phyloP scores from a whole-genome alignment of 2,329 filamentous ascomycete species.

The Trichothecium sympodiale region DNA sequence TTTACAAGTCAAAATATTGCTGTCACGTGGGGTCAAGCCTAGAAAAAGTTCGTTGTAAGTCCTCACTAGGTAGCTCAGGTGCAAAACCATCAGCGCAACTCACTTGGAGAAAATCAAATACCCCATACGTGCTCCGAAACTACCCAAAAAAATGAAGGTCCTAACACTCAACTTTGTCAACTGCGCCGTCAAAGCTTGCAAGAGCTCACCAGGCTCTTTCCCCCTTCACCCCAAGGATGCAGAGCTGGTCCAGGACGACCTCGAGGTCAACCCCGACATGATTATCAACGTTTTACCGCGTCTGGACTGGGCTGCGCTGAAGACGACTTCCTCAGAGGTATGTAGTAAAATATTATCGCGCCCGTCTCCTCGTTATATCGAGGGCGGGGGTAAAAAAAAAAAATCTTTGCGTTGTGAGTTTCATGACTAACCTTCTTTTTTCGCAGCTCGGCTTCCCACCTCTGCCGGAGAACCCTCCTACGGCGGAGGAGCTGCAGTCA shows the following conservation, averaged over 20 bases:
- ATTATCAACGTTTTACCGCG: constrained; percentile 76
- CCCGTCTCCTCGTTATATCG: not conserved
- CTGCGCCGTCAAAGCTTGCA: constrained; percentile 93
- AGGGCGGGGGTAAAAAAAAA: not conserved
- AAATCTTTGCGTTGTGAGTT: too few relatives aligned
- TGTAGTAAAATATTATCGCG: constrained; percentile 11
- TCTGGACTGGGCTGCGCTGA: constrained; percentile 78
- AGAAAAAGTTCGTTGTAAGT: constrained; percentile 20
- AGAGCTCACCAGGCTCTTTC: constrained; percentile 66
- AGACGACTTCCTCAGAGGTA: constrained; percentile 67
- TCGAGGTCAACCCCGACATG: constrained; percentile 72
- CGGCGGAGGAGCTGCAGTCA: constrained; percentile 46
- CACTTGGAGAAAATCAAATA: not conserved
- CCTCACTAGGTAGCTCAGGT: not conserved
- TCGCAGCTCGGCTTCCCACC: constrained; percentile 65
- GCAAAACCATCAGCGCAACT: not conserved
- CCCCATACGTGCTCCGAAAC: not conserved
- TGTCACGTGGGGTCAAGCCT: constrained; percentile 18
- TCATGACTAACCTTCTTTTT: too few relatives aligned
- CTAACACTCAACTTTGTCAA: constrained; percentile 94
- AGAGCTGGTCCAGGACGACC: constrained; percentile 78
- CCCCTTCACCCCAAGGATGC: constrained; percentile 88
- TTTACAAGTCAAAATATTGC: constrained; percentile 3
- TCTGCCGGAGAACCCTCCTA: constrained; percentile 55
- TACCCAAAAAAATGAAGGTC: constrained; percentile 65